Conservation (phyloP, 495 filamentous ascomycete genomes). For the Trichoderma gamsii region DNA sequence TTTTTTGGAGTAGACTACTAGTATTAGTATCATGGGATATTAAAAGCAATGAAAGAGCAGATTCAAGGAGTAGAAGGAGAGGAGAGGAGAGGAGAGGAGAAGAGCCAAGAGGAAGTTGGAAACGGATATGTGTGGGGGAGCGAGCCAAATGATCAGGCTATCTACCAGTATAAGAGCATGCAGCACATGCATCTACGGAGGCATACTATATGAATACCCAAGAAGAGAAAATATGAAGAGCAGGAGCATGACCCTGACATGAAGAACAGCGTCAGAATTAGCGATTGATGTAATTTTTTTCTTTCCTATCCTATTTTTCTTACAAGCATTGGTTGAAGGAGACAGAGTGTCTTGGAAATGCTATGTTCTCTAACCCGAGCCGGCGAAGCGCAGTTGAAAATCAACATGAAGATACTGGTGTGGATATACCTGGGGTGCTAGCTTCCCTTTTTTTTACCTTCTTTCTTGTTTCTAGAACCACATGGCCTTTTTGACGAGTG, state of each 20-base stretch:
- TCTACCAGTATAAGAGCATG: conserved; percentile 5
- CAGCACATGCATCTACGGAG: not conserved
- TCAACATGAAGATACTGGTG: not conserved
- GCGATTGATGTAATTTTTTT: conserved; percentile 3
- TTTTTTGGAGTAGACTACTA: not conserved
- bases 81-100: not conserved
- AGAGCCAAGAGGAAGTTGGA: not conserved
- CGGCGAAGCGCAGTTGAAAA: not conserved
- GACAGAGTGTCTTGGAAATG: not conserved
- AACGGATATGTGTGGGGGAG: not conserved
- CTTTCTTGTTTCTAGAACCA: not conserved
- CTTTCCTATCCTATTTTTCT: not conserved
- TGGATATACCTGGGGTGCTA: not conserved
- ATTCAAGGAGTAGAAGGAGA: not conserved
- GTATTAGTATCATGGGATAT: not conserved
- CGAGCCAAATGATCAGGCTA: not conserved
- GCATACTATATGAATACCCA: conserved; percentile 6
- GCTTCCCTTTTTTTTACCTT: not conserved
- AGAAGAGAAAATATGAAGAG: not conserved
- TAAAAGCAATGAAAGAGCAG: not conserved
- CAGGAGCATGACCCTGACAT: not conserved
- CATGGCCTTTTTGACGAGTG: not conserved
- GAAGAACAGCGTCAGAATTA: conserved; percentile 6
- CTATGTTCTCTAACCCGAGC: not conserved
- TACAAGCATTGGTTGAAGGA: conserved; percentile 1